Conservation (phyloP, 306 rosid genomes). For the Cyclanthera cordifolia region DNA sequence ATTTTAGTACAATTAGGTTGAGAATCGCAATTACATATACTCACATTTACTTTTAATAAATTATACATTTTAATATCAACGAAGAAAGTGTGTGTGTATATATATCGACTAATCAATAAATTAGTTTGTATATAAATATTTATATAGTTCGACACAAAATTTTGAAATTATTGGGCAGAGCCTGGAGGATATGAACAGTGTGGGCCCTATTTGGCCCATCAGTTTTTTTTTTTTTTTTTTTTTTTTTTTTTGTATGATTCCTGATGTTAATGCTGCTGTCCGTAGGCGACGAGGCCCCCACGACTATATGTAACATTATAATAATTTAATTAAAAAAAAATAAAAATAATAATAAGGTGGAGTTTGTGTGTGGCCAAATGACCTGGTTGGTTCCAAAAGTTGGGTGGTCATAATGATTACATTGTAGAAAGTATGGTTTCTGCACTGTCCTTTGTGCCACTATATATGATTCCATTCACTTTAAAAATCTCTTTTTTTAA, state of each 20-base stretch:
- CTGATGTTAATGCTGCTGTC: slow-evolving; percentile 4
- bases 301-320: background rate
- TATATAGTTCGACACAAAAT: no score
- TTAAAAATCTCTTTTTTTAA: no score
- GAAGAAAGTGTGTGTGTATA: no score
- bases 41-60: no score
- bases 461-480: slow-evolving; percentile 7
- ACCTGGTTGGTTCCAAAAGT: slow-evolving; percentile 4
- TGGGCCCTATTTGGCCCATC: background rate
- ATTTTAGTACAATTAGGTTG: no score
- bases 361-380: slow-evolving; percentile 4
- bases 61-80: no score
- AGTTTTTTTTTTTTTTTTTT: no score
- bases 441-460: slow-evolving; percentile 13
- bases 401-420: slow-evolving; percentile 3
- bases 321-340: background rate
- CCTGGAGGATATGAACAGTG: background rate
- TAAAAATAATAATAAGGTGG: background rate
- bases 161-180: background rate
- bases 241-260: background rate
- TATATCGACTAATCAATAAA: no score
- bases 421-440: slow-evolving; percentile 3
- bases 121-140: no score
- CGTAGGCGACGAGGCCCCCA: slow-evolving; percentile 7
- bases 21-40: no score